Percentiles rank a stretch among this genome's conserved stretches.
phyloP scores from a whole-genome alignment of 257 asterid genomes.

The Solanum arcanum region DNA sequence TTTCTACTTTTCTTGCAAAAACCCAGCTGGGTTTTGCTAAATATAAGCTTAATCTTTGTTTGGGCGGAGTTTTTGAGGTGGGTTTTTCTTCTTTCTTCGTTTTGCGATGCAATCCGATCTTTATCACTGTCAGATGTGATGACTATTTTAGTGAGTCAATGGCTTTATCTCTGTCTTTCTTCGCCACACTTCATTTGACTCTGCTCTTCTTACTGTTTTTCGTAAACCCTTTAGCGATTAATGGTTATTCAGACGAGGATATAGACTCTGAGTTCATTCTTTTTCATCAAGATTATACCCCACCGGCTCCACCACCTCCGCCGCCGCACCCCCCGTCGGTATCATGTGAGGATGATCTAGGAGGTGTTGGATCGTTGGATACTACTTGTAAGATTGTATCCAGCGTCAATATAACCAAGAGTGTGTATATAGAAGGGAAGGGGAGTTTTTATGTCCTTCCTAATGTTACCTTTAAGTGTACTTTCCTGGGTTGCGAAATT shows the following conservation, averaged over 20 bases:
- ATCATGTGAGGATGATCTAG: slow-evolving; percentile 79
- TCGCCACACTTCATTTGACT: neutral
- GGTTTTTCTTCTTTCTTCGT: neutral
- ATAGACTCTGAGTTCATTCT: slow-evolving; percentile 41
- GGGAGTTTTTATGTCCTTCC: slow-evolving; percentile 76
- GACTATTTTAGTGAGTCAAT: slow-evolving; percentile 44
- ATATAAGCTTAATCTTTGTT: neutral
- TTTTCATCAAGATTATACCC: slow-evolving; percentile 89
- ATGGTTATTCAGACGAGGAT: slow-evolving; percentile 16
- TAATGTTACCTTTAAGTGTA: slow-evolving; percentile 54
- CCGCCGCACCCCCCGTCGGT: slow-evolving; percentile 95
- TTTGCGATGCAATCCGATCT: slow-evolving; percentile 28
- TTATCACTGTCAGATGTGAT: slow-evolving; percentile 32
- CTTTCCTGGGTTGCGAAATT: slow-evolving; percentile 65
- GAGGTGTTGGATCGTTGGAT: slow-evolving; percentile 85
- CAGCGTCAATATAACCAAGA: slow-evolving; percentile 48
- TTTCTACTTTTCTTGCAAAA: neutral
- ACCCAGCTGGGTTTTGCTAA: neutral
- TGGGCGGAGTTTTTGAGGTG: slow-evolving; percentile 6
- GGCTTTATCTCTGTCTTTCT: slow-evolving; percentile 12
- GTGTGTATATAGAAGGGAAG: slow-evolving; percentile 79
- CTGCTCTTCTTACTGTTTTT: slow-evolving; percentile 2
- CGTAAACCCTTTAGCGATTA: slow-evolving; percentile 27
- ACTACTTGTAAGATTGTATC: slow-evolving; percentile 76
- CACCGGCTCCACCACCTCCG: slow-evolving; percentile 99